These are phyloP conservation scores for Dendrobium chrysotoxum DNA, from an alignment of 106 monocot species.

Conservation along the genomic window DNA sequence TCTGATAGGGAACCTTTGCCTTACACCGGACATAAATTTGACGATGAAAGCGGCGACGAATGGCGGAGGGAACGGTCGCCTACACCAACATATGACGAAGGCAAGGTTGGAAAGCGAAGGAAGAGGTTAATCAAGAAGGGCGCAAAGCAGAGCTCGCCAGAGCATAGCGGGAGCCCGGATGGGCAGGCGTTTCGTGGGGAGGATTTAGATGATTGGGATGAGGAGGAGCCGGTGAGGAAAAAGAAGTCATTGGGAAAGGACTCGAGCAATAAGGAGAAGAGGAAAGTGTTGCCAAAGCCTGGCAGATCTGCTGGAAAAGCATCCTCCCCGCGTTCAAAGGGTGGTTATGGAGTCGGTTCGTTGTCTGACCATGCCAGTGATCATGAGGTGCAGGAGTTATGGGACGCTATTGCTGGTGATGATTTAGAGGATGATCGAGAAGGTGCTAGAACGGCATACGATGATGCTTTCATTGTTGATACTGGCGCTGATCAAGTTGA, in stretches of 20 bases:
- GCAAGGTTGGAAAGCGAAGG: slow-evolving; percentile 49
- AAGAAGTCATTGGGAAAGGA: slow-evolving; percentile 18
- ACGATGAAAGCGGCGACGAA: slow-evolving; percentile 31
- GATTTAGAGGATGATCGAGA: slow-evolving; percentile 96
- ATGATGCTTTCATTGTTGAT: slow-evolving; percentile 96
- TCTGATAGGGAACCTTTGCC: slow-evolving; percentile 9
- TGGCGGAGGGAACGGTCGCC: slow-evolving; percentile 71
- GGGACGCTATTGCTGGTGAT: slow-evolving; percentile 79
- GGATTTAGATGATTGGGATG: slow-evolving; percentile 58
- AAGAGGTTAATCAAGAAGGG: slow-evolving; percentile 79
- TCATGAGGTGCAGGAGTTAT: slow-evolving; percentile 63
- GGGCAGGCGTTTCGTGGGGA: slow-evolving; percentile 20
- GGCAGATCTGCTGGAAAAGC: slow-evolving; percentile 11
- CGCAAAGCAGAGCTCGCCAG: slow-evolving; percentile 26
- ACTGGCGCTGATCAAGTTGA: slow-evolving; percentile 66
- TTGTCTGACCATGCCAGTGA: slow-evolving; percentile 27
- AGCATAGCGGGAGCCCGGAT: slow-evolving; percentile 4
- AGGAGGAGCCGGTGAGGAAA: slow-evolving; percentile 44
- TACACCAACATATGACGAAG: slow-evolving; percentile 45
- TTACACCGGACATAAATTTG: not conserved
- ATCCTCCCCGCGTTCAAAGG: slow-evolving; percentile 14
- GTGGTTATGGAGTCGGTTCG: slow-evolving; percentile 14
- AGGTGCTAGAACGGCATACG: slow-evolving; percentile 63
- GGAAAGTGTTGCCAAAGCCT: slow-evolving; percentile 14
- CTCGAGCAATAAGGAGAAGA: slow-evolving; percentile 30